These are phyloP conservation scores for Apiotrichum mycotoxinovorans DNA, from an alignment of 1,284 basidiomycete species.

Conservation along the genomic window DNA sequence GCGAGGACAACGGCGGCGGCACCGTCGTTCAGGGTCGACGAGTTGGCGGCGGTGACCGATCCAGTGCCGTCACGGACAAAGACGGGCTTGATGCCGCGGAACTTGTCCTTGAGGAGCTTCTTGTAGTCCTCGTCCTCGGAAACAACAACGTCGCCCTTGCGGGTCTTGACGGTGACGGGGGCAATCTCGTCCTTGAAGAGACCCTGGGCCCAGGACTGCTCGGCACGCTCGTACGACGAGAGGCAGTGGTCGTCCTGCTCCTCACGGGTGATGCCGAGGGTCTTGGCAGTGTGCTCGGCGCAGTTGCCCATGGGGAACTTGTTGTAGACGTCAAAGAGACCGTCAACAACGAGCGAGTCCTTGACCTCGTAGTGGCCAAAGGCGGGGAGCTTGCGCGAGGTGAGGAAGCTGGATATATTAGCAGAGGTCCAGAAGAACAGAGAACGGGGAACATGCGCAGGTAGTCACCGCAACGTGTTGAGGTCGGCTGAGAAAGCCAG, in stretches of 20 bases:
- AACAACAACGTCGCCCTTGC: constrained; percentile 86
- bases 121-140: constrained; percentile 98
- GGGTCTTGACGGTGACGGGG: constrained; percentile 88
- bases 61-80: constrained; percentile 87
- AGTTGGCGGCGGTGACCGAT: constrained; percentile 91
- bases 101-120: constrained; percentile 86
- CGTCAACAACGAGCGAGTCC: constrained; percentile 88
- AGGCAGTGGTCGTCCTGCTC: constrained; percentile 85
- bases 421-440: neutral
- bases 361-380: constrained; percentile 85
- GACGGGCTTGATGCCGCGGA: constrained; percentile 77
- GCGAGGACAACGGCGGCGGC: constrained; percentile 94
- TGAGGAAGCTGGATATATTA: constrained; percentile 68
- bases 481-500: neutral
- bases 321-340: constrained; percentile 94
- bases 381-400: constrained; percentile 78
- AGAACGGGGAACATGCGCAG: neutral
- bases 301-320: constrained; percentile 96
- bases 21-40: constrained; percentile 92
- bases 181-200: constrained; percentile 85
- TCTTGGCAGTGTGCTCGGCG: constrained; percentile 80
- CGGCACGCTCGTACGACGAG: constrained; percentile 90
- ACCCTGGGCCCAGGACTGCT: constrained; percentile 81
- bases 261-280: constrained; percentile 78
- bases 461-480: neutral